Conservation (phyloP, 2,329 filamentous ascomycete species). For the Xylariomycetidae sp. region DNA sequence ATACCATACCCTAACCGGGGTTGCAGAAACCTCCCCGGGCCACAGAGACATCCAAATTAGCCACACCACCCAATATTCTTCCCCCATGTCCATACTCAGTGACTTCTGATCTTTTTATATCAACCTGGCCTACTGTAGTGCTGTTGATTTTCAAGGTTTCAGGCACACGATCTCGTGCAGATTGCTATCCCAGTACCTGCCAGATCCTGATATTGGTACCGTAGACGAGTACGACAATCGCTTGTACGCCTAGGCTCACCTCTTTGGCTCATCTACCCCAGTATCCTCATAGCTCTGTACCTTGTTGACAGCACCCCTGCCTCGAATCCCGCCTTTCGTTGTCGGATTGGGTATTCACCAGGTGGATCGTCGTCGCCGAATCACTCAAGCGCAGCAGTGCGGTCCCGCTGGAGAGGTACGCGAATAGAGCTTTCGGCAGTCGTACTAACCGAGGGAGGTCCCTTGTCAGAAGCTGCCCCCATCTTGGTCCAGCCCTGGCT, state of each 20-base stretch:
- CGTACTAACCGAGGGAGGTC: conserved; percentile 12
- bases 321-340: conserved; percentile 11
- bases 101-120: too few relatives aligned
- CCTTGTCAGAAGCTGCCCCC: conserved; percentile 9
- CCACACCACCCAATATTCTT: conserved; percentile 28
- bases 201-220: too few relatives aligned
- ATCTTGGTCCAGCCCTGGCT: conserved; percentile 15
- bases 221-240: too few relatives aligned
- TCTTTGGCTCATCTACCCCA: conserved; percentile 16
- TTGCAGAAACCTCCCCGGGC: conserved; percentile 25
- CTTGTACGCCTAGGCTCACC: too few relatives aligned
- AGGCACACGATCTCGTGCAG: too few relatives aligned
- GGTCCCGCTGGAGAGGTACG: conserved; percentile 16
- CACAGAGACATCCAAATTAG: conserved; percentile 28
- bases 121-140: too few relatives aligned
- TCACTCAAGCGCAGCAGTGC: conserved; percentile 9
- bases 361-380: conserved; percentile 14
- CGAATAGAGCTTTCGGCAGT: conserved; percentile 7
- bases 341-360: conserved; percentile 14
- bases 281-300: too few relatives aligned
- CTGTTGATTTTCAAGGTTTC: too few relatives aligned
- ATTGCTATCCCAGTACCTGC: too few relatives aligned
- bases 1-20: conserved; percentile 25
- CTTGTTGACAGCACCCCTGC: conserved; percentile 14
- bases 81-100: too few relatives aligned